Evolutionary conservation across 352 stramenopile species (phyloP), one percentile per base, ranked within the genome.

Genomic region (Blastocystis sp.): DNA sequence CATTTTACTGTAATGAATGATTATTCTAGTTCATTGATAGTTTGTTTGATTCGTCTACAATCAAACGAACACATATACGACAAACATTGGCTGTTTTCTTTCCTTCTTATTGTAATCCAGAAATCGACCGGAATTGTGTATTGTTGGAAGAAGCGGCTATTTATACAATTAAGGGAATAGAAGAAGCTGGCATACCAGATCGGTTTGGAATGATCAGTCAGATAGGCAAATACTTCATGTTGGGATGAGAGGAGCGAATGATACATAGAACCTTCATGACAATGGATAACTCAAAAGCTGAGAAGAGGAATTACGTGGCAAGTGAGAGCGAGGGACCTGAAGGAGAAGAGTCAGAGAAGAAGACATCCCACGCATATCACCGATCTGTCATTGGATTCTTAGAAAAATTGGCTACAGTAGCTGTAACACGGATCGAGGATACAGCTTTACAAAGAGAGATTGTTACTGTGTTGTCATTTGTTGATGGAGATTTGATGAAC

Each of bases 81-180:
- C 67, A 80, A 32, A 59, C 27, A 24, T 42, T 80, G n/a, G 21
- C 67, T 1, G 42, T 80, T 58, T 80, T 80, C 39, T 80, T 80
- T 27, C 67, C 67, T 14, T 58, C 32, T 7, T 80, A 43, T 52
- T 80, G 67, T 39, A 80, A 42, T 58, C 67, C 67, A 9, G 67
- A 80, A 58, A 57, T 58, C 7, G 67, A 80, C n/a, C 58, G 59
- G 39, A 80, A 80, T 58, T 80, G 67, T 27, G 1, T 80, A 5
- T 80, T 80, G 58, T 43, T 80, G 37, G 39, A 58, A 29, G 67
- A 80, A 39, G 67, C 39, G 6, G 67, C 6, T 16, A 80, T 80
- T 42, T 80, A 63, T 39, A 80, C 67, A 5, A 35, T 80, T 0
- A 80, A 80, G 27, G 67, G 67, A 57, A 58, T 80, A 12, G 51